These are phyloP conservation scores for Stagonosporopsis rhizophila DNA, from an alignment of 2,329 filamentous ascomycete genomes.

Conservation along the genomic window DNA sequence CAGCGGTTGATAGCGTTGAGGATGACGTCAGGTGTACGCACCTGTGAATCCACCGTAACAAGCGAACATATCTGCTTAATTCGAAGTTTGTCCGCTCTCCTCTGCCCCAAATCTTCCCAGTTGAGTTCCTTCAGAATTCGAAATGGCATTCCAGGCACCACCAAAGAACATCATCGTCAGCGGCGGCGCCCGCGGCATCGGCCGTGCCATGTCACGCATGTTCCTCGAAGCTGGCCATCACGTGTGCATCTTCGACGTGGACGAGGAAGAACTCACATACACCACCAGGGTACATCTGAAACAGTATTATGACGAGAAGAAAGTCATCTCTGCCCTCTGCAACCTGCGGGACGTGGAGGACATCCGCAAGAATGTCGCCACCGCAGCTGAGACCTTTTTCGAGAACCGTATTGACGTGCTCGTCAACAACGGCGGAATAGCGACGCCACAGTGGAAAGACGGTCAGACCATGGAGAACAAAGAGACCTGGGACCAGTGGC, in stretches of 20 bases:
- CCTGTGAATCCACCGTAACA: conserved; percentile 1
- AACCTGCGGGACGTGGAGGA: conserved; percentile 54
- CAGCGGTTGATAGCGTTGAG: neutral
- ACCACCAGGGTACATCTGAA: conserved; percentile 52
- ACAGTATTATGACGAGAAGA: conserved; percentile 45
- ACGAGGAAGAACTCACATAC: conserved; percentile 46
- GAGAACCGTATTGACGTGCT: conserved; percentile 51
- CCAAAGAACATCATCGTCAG: conserved; percentile 50
- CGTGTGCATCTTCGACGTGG: conserved; percentile 57
- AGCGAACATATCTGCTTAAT: neutral
- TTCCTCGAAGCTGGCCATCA: conserved; percentile 55
- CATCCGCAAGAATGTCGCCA: conserved; percentile 51
- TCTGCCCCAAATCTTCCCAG: neutral
- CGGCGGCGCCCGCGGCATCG: conserved; percentile 58
- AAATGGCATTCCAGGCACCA: conserved; percentile 13
- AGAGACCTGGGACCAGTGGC: conserved; percentile 54
- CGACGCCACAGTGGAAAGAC: conserved; percentile 52
- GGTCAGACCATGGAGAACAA: conserved; percentile 56
- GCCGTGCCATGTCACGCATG: conserved; percentile 56
- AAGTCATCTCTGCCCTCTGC: conserved; percentile 50
- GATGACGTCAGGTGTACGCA: conserved; percentile 41
- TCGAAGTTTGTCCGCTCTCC: neutral
- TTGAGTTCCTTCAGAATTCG: neutral
- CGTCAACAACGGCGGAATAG: conserved; percentile 50
- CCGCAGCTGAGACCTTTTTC: conserved; percentile 53